Evolutionary conservation across 257 asterid genomes (phyloP).

Genomic region (Henckelia pumila): DNA sequence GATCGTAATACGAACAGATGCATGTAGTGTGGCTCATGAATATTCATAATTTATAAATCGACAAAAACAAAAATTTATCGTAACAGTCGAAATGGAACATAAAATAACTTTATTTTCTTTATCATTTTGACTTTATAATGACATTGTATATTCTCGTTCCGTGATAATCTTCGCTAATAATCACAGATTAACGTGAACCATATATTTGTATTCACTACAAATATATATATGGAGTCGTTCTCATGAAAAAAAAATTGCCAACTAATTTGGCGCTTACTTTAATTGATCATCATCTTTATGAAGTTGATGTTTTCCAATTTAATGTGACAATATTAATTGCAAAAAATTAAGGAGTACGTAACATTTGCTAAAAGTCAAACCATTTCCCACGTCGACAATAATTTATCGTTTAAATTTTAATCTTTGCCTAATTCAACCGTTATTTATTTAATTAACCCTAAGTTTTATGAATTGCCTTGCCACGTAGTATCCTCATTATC

Average conservation of each 20-base stretch:
- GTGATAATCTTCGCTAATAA: not conserved
- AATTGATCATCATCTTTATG: not conserved
- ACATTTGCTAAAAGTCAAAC: not conserved
- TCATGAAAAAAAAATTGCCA: not conserved
- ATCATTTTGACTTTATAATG: too few relatives aligned
- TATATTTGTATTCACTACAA: too few relatives aligned
- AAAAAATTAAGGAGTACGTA: not conserved
- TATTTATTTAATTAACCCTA: too few relatives aligned
- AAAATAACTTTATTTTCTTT: too few relatives aligned
- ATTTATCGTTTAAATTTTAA: too few relatives aligned
- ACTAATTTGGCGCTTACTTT: not conserved
- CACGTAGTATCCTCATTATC: too few relatives aligned
- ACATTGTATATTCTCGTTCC: not conserved
- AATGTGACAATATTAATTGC: not conserved
- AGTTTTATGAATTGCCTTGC: too few relatives aligned
- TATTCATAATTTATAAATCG: too few relatives aligned
- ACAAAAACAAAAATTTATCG: too few relatives aligned
- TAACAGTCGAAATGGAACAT: too few relatives aligned
- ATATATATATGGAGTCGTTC: not conserved
- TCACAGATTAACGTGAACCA: not conserved
- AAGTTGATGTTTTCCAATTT: not conserved
- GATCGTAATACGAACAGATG: too few relatives aligned
- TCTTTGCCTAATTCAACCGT: not conserved
- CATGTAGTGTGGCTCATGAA: too few relatives aligned
- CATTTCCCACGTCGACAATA: not conserved